Percentiles rank a stretch among this genome's conserved stretches.
Evolutionary conservation across 176 grass and related monocot genomes (phyloP).

Genomic region (Aegilops bicornis): DNA sequence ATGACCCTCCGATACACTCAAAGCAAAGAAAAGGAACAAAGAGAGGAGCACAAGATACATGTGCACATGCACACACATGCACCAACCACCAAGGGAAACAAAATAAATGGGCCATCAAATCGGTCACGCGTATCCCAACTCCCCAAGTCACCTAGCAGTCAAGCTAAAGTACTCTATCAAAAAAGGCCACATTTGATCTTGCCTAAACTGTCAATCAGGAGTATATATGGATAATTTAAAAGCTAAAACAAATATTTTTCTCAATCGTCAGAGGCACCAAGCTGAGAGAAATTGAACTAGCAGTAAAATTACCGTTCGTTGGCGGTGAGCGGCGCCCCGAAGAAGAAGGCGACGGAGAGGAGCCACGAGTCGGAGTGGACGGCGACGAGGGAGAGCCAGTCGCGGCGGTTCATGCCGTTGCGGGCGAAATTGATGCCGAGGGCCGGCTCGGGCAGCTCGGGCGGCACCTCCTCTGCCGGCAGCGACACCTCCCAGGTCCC

Average conservation of each 20-base stretch:
- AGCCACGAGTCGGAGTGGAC: constrained; percentile 86
- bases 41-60: constrained; percentile 34
- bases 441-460: constrained; percentile 74
- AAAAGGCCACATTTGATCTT: constrained; percentile 21
- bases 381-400: constrained; percentile 78
- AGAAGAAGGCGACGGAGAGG: constrained; percentile 72
- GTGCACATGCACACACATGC: constrained; percentile 42
- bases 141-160: constrained; percentile 16
- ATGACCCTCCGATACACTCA: constrained; percentile 46
- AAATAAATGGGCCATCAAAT: constrained; percentile 22
- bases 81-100: constrained; percentile 33
- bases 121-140: constrained; percentile 25
- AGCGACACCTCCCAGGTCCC: constrained; percentile 61
- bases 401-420: constrained; percentile 66
- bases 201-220: background rate
- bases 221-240: background rate
- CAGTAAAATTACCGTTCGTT: constrained; percentile 54
- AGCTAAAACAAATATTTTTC: background rate
- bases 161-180: constrained; percentile 25
- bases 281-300: no score
- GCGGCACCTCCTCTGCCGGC: constrained; percentile 76
- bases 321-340: constrained; percentile 53
- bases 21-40: constrained; percentile 36
- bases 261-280: background rate
- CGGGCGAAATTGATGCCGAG: constrained; percentile 82